Conservation (phyloP, 805 yeast genomes). For the Komagataella populi region DNA sequence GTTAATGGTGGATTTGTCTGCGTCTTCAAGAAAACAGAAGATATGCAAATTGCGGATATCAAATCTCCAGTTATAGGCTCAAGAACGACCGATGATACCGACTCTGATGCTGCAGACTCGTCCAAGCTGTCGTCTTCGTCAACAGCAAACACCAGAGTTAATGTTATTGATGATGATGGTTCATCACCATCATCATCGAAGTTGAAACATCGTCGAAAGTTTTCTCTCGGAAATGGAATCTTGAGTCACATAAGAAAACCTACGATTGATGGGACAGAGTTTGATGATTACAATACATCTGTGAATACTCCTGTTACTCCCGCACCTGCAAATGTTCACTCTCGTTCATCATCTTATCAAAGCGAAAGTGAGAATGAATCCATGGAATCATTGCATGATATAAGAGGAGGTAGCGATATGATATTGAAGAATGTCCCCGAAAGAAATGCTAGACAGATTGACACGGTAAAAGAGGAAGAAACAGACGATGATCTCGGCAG, state of each 20-base stretch:
- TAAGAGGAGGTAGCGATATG: constrained; percentile 43
- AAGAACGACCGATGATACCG: constrained; percentile 21
- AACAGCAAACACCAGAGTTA: constrained; percentile 1
- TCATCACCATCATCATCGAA: constrained; percentile 5
- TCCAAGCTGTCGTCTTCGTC: constrained; percentile 16
- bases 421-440: constrained; percentile 18
- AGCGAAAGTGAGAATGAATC: constrained; percentile 41
- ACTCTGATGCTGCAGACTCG: constrained; percentile 12
- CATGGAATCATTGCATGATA: constrained; percentile 39
- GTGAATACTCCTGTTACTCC: constrained; percentile 22
- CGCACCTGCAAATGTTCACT: constrained; percentile 22
- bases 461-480: not conserved
- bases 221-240: constrained; percentile 46
- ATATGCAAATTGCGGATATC: not conserved
- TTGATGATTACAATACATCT: constrained; percentile 27
- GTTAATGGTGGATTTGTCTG: constrained; percentile 92
- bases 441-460: not conserved
- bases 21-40: constrained; percentile 44
- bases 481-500: constrained; percentile 3
- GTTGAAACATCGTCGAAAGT: constrained; percentile 40
- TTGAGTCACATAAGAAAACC: constrained; percentile 39
- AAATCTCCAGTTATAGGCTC: constrained; percentile 15
- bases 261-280: constrained; percentile 14
- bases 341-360: constrained; percentile 14
- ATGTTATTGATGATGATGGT: constrained; percentile 8